Conservation (phyloP, 371 early-diverging fungal genomes). For the Mucor lusitanicus region DNA sequence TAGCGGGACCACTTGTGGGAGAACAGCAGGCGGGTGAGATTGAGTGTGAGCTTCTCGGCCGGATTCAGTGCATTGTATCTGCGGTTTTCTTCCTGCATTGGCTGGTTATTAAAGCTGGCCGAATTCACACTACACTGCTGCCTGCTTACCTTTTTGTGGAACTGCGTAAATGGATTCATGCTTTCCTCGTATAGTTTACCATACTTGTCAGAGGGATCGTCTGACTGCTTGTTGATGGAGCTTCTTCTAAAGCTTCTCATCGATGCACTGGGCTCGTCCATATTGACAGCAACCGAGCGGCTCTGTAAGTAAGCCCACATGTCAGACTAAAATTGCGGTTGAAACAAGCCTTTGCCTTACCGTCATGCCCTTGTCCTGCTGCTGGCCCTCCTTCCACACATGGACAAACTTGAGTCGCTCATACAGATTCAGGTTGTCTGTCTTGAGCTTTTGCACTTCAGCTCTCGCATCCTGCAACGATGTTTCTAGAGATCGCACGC, state of each 20-base stretch:
- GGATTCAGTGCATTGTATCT: constrained; percentile 76
- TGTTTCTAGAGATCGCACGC: constrained; percentile 57
- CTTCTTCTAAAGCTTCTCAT: constrained; percentile 18
- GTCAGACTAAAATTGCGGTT: neutral
- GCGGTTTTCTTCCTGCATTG: constrained; percentile 68
- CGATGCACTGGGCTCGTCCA: constrained; percentile 10
- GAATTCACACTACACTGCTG: too few species aligned
- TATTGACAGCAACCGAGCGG: constrained; percentile 24
- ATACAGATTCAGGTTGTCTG: constrained; percentile 86
- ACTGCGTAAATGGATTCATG: constrained; percentile 88
- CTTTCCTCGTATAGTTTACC: constrained; percentile 79
- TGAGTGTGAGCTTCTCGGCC: constrained; percentile 71
- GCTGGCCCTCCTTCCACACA: constrained; percentile 54
- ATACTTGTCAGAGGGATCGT: constrained; percentile 72
- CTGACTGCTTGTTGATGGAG: constrained; percentile 8
- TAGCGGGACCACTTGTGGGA: constrained; percentile 75
- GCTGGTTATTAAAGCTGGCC: too few species aligned
- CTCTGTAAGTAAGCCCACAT: neutral
- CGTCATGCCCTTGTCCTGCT: constrained; percentile 17
- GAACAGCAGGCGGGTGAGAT: constrained; percentile 68
- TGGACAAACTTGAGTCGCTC: constrained; percentile 78
- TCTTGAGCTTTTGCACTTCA: constrained; percentile 66
- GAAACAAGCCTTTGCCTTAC: constrained; percentile 15
- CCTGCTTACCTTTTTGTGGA: constrained; percentile 63
- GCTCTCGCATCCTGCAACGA: constrained; percentile 65